phyloP scores from a whole-genome alignment of 1,284 basidiomycete species.

The Xerocomus nothofagi region DNA sequence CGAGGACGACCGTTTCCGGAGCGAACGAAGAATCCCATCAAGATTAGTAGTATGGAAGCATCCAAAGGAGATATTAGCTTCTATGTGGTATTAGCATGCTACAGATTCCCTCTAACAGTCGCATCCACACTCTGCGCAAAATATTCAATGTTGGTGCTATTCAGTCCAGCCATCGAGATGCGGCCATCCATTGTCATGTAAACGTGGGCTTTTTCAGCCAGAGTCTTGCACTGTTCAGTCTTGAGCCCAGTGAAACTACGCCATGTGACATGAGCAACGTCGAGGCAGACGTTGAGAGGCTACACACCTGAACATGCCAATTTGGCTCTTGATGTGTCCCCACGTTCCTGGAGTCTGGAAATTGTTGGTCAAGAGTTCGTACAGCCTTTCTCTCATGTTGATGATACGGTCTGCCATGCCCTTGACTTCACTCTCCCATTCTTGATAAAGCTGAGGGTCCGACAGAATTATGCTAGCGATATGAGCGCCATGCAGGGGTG shows the following conservation, averaged over 20 bases:
- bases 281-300: background rate
- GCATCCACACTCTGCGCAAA: conserved; percentile 85
- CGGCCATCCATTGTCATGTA: conserved; percentile 92
- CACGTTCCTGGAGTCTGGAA: conserved; percentile 92
- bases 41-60: conserved; percentile 27
- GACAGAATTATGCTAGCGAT: conserved; percentile 86
- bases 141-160: conserved; percentile 87
- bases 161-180: conserved; percentile 96
- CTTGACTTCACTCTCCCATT: conserved; percentile 93
- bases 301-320: conserved; percentile 87
- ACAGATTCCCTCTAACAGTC: conserved; percentile 80
- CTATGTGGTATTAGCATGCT: conserved; percentile 36
- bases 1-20: conserved; percentile 14
- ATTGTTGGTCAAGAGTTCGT: conserved; percentile 76
- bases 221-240: conserved; percentile 79
- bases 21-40: conserved; percentile 19
- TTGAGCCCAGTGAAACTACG: conserved; percentile 85
- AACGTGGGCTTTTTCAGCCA: conserved; percentile 92
- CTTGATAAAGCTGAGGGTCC: conserved; percentile 71
- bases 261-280: conserved; percentile 4
- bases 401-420: conserved; percentile 98
- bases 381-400: conserved; percentile 87
- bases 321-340: conserved; percentile 96
- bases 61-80: conserved; percentile 19
- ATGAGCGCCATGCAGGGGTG: conserved; percentile 92